Percentiles rank a stretch among this genome's conserved stretches.
Evolutionary conservation across 2,329 filamentous ascomycete species (phyloP).

Genomic region (Sporothrix dimorphospora): DNA sequence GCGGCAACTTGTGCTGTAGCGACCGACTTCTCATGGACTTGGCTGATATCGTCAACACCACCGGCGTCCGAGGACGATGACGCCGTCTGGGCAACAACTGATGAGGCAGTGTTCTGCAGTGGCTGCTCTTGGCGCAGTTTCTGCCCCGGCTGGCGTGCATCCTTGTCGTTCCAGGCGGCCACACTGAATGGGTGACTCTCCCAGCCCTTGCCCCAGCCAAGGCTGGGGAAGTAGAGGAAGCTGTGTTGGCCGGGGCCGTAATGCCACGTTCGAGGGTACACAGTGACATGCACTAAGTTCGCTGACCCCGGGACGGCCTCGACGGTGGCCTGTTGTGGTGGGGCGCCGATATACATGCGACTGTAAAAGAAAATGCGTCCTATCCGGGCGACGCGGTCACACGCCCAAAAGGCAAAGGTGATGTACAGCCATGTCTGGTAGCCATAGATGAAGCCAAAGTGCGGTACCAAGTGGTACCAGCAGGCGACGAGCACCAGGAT

Average conservation of each 20-base stretch:
- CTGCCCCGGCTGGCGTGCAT: background rate
- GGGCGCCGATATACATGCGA: background rate
- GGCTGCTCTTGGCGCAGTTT: background rate
- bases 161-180: conserved; percentile 3
- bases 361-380: conserved; percentile 2
- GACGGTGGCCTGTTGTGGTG: background rate
- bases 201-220: conserved; percentile 20
- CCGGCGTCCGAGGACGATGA: background rate
- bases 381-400: background rate
- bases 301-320: background rate
- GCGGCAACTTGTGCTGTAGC: background rate
- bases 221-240: conserved; percentile 9
- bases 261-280: background rate
- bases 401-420: conserved; percentile 8
- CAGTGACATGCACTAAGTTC: background rate
- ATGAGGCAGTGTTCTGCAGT: background rate
- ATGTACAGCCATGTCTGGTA: conserved; percentile 17
- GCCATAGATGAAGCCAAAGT: conserved; percentile 15
- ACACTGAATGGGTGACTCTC: conserved; percentile 20
- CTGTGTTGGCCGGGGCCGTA: conserved; percentile 11
- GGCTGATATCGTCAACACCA: background rate
- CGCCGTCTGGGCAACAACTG: background rate
- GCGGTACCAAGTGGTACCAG: conserved; percentile 18
- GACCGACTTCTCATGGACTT: background rate
- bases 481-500: conserved; percentile 10